These are phyloP conservation scores for Physcomitrellopsis africana DNA, from an alignment of 225 moss, liverwort and hornwort species.

Conservation along the genomic window DNA sequence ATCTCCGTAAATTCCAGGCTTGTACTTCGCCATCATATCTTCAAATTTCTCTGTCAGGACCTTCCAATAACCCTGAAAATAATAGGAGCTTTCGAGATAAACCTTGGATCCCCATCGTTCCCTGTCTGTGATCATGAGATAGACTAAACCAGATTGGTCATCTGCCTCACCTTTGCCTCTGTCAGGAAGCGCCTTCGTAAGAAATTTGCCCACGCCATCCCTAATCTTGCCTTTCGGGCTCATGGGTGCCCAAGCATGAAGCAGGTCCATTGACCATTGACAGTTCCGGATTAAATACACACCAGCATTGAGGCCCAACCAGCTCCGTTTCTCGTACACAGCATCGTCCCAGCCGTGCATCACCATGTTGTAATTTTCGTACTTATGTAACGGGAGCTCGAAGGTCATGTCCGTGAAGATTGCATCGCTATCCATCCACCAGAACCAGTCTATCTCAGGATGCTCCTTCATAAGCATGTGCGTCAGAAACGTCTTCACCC, in stretches of 20 bases:
- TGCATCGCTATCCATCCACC: constrained; percentile 64
- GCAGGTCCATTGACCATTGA: constrained; percentile 57
- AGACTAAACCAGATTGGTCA: constrained; percentile 51
- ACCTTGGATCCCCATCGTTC: constrained; percentile 55
- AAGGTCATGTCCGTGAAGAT: constrained; percentile 56
- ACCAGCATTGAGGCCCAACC: constrained; percentile 55
- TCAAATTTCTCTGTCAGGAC: constrained; percentile 74
- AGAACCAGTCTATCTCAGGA: constrained; percentile 56
- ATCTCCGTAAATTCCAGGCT: constrained; percentile 71
- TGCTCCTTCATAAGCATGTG: constrained; percentile 63
- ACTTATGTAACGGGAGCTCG: constrained; percentile 47
- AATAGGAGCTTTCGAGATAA: constrained; percentile 77
- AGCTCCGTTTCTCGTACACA: constrained; percentile 43
- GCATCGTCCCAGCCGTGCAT: constrained; percentile 56
- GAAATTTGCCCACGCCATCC: constrained; percentile 28
- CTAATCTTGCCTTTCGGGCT: constrained; percentile 51
- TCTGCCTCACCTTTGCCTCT: constrained; percentile 47
- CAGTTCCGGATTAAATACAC: constrained; percentile 52
- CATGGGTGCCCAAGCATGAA: constrained; percentile 57
- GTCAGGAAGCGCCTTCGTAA: constrained; percentile 46
- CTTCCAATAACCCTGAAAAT: constrained; percentile 87
- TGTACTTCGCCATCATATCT: constrained; percentile 76
- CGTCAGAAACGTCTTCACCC: constrained; percentile 55
- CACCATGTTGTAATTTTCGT: constrained; percentile 55
- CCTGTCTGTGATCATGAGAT: constrained; percentile 43